phyloP scores from a whole-genome alignment of 1,139 yeast species.

The Hemisphaericaspora xylofermentans region DNA sequence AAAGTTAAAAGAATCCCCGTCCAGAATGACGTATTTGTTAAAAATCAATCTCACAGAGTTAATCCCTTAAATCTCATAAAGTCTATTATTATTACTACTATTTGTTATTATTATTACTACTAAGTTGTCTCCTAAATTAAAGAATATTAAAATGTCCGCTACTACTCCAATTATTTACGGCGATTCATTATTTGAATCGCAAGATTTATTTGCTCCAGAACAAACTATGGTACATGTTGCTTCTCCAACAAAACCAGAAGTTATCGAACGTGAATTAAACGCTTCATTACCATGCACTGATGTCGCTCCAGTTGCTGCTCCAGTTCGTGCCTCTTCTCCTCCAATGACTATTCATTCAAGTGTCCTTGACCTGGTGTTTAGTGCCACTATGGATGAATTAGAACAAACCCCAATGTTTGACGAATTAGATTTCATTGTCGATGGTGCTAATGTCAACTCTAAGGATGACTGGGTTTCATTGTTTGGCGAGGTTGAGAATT shows the following conservation, averaged over 20 bases:
- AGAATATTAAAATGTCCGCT: constrained; percentile 24
- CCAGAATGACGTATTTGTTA: constrained; percentile 30
- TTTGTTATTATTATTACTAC: constrained; percentile 1
- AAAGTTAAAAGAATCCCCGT: constrained; percentile 20
- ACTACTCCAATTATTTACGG: constrained; percentile 20
- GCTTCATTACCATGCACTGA: constrained; percentile 8
- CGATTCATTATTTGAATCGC: constrained; percentile 33
- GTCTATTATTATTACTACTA: constrained; percentile 3
- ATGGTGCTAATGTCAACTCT: constrained; percentile 44
- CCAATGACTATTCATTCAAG: constrained; percentile 45
- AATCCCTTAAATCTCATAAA: neutral
- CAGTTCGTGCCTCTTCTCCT: constrained; percentile 39
- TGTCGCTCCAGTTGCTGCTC: constrained; percentile 14
- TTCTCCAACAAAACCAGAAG: constrained; percentile 2
- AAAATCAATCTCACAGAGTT: constrained; percentile 1
- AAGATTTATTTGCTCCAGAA: constrained; percentile 8
- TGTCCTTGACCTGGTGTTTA: constrained; percentile 62
- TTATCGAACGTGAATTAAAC: constrained; percentile 8
- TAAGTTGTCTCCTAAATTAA: constrained; percentile 1
- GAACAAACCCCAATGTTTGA: constrained; percentile 68
- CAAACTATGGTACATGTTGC: constrained; percentile 2
- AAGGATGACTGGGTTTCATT: constrained; percentile 65
- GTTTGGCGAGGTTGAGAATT: constrained; percentile 43
- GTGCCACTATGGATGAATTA: constrained; percentile 42
- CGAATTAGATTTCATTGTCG: constrained; percentile 48